phyloP scores from a whole-genome alignment of 164 flowering plant genomes.

The Warburgia ugandensis region DNA sequence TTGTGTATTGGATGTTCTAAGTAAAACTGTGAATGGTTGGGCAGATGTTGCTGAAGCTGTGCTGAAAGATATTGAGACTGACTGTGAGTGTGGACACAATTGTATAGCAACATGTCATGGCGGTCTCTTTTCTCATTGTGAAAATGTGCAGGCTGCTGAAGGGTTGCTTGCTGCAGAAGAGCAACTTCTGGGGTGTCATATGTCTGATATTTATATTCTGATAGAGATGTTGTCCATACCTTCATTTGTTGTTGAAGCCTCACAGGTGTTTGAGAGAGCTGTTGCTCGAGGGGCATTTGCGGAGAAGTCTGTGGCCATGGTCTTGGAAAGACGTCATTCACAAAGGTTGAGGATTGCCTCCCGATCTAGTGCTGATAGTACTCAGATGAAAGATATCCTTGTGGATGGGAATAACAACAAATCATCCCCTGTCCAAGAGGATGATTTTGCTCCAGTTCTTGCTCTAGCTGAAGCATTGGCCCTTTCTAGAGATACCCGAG shows the following conservation, averaged over 20 bases:
- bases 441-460: slow-evolving; percentile 74
- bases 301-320: slow-evolving; percentile 68
- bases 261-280: slow-evolving; percentile 87
- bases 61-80: slow-evolving; percentile 72
- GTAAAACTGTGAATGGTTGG: slow-evolving; percentile 69
- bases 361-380: slow-evolving; percentile 34
- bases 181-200: slow-evolving; percentile 37
- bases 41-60: slow-evolving; percentile 76
- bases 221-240: slow-evolving; percentile 89
- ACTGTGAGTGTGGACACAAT: slow-evolving; percentile 40
- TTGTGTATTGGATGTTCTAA: slow-evolving; percentile 68
- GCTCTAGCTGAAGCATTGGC: slow-evolving; percentile 85
- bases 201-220: slow-evolving; percentile 73
- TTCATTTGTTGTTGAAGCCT: slow-evolving; percentile 76
- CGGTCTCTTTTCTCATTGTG: slow-evolving; percentile 45
- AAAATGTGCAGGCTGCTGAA: slow-evolving; percentile 39
- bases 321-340: slow-evolving; percentile 74
- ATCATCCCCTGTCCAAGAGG: slow-evolving; percentile 37
- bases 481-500: slow-evolving; percentile 62
- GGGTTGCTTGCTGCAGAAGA: slow-evolving; percentile 34
- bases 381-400: slow-evolving; percentile 34
- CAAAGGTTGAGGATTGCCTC: slow-evolving; percentile 39
- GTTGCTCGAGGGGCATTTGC: slow-evolving; percentile 65
- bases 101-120: slow-evolving; percentile 27
- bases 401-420: slow-evolving; percentile 45